Evolutionary conservation across 768 basidiomycete genomes (phyloP).

Genomic region (Boletus eberwhitei): DNA sequence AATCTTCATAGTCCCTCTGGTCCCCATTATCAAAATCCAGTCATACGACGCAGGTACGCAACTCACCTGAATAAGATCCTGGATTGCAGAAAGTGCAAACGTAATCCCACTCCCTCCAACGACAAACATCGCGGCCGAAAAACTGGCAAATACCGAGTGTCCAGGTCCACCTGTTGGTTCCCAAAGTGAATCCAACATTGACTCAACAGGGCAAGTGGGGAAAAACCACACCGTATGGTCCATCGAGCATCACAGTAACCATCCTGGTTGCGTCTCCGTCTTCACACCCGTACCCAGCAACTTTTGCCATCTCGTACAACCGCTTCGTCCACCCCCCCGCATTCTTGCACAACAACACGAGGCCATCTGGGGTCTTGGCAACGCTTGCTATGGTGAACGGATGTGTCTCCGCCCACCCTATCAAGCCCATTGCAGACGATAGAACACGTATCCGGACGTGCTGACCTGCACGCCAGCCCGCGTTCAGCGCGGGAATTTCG

Average conservation of each 20-base stretch:
- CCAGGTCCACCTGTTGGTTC: slow-evolving; percentile 37
- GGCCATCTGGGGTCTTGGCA: slow-evolving; percentile 38
- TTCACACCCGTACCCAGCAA: slow-evolving; percentile 34
- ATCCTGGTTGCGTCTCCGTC: slow-evolving; percentile 20
- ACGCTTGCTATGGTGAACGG: slow-evolving; percentile 52
- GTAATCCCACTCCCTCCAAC: slow-evolving; percentile 64
- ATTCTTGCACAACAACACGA: slow-evolving; percentile 50
- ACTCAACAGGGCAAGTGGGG: neutral
- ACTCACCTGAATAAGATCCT: slow-evolving; percentile 47
- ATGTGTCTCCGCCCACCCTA: slow-evolving; percentile 44
- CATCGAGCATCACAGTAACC: slow-evolving; percentile 47
- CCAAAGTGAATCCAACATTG: neutral
- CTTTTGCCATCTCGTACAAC: slow-evolving; percentile 40
- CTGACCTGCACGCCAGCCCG: slow-evolving; percentile 60
- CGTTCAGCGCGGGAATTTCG: slow-evolving; percentile 41
- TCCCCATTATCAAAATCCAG: neutral
- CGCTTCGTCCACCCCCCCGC: slow-evolving; percentile 48
- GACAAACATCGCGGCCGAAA: slow-evolving; percentile 52
- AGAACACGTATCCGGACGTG: slow-evolving; percentile 54
- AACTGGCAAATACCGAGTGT: slow-evolving; percentile 46
- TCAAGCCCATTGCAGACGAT: slow-evolving; percentile 36
- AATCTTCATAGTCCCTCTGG: slow-evolving; percentile 28
- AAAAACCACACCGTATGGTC: slow-evolving; percentile 44
- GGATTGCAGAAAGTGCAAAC: slow-evolving; percentile 47
- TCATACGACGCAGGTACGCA: neutral